Percentiles rank a stretch among this genome's conserved stretches.
These are phyloP conservation scores for Physcomitrium patens DNA, from an alignment of 225 moss, liverwort and hornwort species.

Conservation along the genomic window DNA sequence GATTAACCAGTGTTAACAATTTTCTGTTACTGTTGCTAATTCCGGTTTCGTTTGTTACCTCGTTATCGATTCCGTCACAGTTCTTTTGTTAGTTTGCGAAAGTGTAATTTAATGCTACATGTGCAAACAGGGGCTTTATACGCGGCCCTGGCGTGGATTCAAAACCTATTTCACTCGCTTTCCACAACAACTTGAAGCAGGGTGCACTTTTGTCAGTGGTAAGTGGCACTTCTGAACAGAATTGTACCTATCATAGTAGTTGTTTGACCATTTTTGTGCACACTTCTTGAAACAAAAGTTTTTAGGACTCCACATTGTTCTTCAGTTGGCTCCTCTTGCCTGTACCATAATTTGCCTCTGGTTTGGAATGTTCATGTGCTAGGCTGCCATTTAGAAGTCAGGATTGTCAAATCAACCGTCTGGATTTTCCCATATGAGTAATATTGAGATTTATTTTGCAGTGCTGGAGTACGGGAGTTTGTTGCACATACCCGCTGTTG, in stretches of 20 bases:
- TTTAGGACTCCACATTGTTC: neutral
- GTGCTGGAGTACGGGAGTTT: constrained; percentile 96
- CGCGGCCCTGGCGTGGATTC: constrained; percentile 84
- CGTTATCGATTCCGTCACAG: no score
- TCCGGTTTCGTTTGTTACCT: neutral
- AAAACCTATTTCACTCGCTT: constrained; percentile 85
- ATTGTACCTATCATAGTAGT: constrained; percentile 18
- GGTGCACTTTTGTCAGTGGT: constrained; percentile 98
- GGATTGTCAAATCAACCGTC: neutral
- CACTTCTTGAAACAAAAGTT: neutral
- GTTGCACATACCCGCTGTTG: constrained; percentile 87
- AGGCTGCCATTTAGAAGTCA: constrained; percentile 4
- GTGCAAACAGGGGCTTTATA: constrained; percentile 73
- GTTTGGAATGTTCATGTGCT: constrained; percentile 22
- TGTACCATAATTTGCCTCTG: neutral
- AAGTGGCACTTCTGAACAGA: constrained; percentile 18
- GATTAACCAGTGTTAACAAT: neutral
- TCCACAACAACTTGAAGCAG: constrained; percentile 90
- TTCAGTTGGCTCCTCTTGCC: constrained; percentile 19
- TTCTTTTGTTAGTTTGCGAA: constrained; percentile 11
- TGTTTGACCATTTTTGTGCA: constrained; percentile 3
- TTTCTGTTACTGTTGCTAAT: constrained; percentile 1
- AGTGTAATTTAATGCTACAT: constrained; percentile 7
- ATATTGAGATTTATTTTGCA: constrained; percentile 52
- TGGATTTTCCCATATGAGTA: neutral